phyloP scores from a whole-genome alignment of 164 flowering plant species.

The Paratinospora sagittata region DNA sequence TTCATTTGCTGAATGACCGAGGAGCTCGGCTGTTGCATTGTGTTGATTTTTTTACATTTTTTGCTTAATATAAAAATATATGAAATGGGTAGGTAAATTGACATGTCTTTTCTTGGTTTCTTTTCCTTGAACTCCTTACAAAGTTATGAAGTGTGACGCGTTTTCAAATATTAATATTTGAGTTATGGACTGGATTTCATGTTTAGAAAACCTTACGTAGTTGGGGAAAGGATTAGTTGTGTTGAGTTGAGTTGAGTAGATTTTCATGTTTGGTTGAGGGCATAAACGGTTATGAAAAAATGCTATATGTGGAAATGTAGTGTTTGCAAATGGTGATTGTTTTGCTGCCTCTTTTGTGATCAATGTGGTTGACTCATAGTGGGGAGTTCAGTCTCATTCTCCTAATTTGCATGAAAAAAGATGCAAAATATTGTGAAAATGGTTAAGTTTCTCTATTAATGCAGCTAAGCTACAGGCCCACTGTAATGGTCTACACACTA shows the following conservation, averaged over 20 bases:
- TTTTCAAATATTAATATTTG: neutral
- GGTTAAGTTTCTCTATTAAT: conserved; percentile 13
- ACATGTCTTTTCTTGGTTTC: neutral
- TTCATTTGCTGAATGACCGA: too few relatives aligned
- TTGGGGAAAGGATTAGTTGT: too few relatives aligned
- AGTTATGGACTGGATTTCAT: too few relatives aligned
- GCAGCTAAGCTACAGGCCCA: conserved; percentile 83
- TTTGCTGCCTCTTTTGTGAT: neutral
- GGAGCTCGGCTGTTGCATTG: neutral
- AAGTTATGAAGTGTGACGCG: neutral
- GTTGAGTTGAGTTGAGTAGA: too few relatives aligned
- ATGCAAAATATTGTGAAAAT: conserved; percentile 5
- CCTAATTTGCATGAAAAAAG: neutral
- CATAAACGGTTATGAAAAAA: too few relatives aligned
- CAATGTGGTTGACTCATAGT: neutral
- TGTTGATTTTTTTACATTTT: neutral
- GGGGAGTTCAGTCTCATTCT: neutral
- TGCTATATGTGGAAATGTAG: neutral
- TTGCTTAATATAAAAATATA: neutral
- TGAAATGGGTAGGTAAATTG: neutral
- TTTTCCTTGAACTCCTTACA: neutral
- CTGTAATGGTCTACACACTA: conserved; percentile 76
- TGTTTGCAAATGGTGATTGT: neutral
- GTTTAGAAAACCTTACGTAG: too few relatives aligned
- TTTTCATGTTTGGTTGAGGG: too few relatives aligned